phyloP scores from a whole-genome alignment of 805 yeast species.

The Yamadazyma phyllophila region DNA sequence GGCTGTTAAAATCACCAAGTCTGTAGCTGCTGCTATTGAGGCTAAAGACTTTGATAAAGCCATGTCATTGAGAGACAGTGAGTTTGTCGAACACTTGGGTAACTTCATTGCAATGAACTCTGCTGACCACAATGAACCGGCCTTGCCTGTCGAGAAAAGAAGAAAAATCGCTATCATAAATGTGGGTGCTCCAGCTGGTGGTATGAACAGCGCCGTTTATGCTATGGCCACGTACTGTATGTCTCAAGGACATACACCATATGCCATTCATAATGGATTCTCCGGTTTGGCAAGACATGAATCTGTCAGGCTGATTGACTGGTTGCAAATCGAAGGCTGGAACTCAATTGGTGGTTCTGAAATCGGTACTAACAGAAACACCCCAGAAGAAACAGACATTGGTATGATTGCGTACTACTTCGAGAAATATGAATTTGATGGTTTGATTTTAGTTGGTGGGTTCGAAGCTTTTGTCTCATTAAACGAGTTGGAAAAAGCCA shows the following conservation, averaged over 20 bases:
- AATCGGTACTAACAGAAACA: conserved; percentile 89
- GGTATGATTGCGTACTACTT: conserved; percentile 92
- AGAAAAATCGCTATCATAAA: conserved; percentile 81
- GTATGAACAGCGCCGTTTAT: conserved; percentile 86
- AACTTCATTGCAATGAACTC: conserved; percentile 71
- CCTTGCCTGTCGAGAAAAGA: conserved; percentile 58
- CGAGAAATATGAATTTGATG: conserved; percentile 85
- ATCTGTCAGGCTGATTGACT: conserved; percentile 66
- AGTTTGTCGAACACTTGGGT: conserved; percentile 74
- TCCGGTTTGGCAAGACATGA: conserved; percentile 89
- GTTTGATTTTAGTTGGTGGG: conserved; percentile 90
- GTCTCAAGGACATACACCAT: conserved; percentile 86
- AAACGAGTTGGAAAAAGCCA: conserved; percentile 74
- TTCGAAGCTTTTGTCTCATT: conserved; percentile 93
- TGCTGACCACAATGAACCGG: conserved; percentile 60
- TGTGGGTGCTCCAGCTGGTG: conserved; percentile 98
- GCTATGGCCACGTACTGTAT: conserved; percentile 89
- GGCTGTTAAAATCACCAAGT: conserved; percentile 81
- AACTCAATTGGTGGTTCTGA: conserved; percentile 90
- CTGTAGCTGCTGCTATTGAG: conserved; percentile 87
- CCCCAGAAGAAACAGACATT: conserved; percentile 74
- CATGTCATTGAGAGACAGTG: conserved; percentile 81
- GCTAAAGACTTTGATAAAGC: conserved; percentile 81
- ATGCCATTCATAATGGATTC: conserved; percentile 91
- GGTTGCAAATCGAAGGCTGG: conserved; percentile 91